Evolutionary conservation across 1,139 yeast genomes (phyloP).

Genomic region (Hemisphaericaspora subhashii): DNA sequence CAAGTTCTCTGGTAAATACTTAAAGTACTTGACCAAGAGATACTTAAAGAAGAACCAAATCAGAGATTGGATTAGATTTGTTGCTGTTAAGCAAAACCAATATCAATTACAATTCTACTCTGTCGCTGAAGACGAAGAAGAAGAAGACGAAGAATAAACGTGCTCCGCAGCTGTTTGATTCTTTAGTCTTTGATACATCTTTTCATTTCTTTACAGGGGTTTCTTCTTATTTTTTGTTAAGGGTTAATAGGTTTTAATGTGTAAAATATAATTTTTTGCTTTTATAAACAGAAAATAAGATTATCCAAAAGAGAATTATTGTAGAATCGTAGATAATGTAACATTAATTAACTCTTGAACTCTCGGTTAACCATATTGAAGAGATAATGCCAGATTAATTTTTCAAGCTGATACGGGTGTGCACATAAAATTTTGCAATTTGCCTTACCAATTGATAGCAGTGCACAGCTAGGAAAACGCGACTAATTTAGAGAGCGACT

Average conservation of each 20-base stretch:
- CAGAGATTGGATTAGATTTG: constrained; percentile 99
- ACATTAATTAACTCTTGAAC: no score
- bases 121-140: constrained; percentile 94
- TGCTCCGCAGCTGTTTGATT: constrained; percentile 3
- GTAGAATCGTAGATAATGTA: no score
- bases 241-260: constrained; percentile 8
- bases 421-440: no score
- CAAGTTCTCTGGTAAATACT: constrained; percentile 99
- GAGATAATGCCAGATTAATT: no score
- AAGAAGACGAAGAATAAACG: constrained; percentile 79
- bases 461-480: no score
- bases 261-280: constrained; percentile 5
- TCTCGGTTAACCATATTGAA: no score
- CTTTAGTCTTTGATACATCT: background rate
- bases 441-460: no score
- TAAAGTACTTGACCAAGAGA: constrained; percentile 98
- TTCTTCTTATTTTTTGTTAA: constrained; percentile 5
- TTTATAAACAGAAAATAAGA: constrained; percentile 5
- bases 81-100: constrained; percentile 91
- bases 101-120: constrained; percentile 99
- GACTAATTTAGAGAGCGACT: no score
- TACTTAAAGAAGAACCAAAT: constrained; percentile 99
- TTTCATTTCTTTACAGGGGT: constrained; percentile 1
- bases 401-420: no score
- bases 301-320: background rate